Evolutionary conservation across 805 yeast genomes (phyloP).

Genomic region (Kodamaea kaohsiungensis): DNA sequence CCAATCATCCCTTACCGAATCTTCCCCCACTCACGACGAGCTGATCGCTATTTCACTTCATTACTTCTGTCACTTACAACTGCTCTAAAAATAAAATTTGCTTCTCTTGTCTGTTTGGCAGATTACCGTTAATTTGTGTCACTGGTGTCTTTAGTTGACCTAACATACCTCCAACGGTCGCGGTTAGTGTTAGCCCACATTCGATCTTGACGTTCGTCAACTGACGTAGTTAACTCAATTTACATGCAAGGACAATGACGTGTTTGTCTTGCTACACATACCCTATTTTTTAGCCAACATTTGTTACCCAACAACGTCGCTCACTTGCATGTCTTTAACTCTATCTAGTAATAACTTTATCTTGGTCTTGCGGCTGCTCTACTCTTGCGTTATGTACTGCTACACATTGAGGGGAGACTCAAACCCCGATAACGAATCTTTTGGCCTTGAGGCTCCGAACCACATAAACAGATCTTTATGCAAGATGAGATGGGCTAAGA

Average conservation of each 20-base stretch:
- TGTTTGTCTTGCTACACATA: not conserved
- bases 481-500: slow-evolving; percentile 1
- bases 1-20: too few species aligned
- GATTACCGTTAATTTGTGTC: not conserved
- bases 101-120: not conserved
- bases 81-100: not conserved
- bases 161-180: not conserved
- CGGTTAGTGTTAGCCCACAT: not conserved
- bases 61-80: not conserved
- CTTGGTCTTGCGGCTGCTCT: not conserved
- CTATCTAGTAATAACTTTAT: not conserved
- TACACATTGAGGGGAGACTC: not conserved
- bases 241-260: not conserved
- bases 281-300: not conserved
- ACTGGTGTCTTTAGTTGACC: not conserved
- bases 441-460: not conserved
- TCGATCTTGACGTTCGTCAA: not conserved
- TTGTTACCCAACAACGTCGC: not conserved
- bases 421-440: not conserved
- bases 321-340: not conserved
- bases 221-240: not conserved
- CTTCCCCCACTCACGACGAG: too few species aligned
- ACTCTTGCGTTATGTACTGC: not conserved
- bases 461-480: not conserved
- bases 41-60: too few species aligned